Conservation (phyloP, 2,329 filamentous ascomycete species). For the Fusarium scirpi region DNA sequence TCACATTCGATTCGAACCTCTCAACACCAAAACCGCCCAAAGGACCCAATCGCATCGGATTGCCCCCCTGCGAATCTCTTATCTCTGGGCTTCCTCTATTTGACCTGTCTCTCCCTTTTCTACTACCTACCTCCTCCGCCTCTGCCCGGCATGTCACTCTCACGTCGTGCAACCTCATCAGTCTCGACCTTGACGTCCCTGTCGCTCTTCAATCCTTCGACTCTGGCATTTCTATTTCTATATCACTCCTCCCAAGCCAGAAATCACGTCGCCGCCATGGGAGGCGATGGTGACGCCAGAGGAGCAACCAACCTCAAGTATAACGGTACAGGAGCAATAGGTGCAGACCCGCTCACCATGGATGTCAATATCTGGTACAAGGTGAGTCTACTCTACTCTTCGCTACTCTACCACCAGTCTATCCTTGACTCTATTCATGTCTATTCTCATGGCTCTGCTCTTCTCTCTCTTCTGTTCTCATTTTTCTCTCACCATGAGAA, state of each 20-base stretch:
- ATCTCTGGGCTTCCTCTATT: conserved; percentile 20
- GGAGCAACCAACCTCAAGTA: conserved; percentile 62
- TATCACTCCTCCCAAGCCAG: conserved; percentile 36
- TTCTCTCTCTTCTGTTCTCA: conserved; percentile 2
- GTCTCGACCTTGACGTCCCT: conserved; percentile 9
- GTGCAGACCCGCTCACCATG: conserved; percentile 74
- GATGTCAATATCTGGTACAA: conserved; percentile 85
- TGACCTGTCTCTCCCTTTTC: conserved; percentile 9
- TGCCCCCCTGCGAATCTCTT: conserved; percentile 26
- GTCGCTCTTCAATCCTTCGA: conserved; percentile 6
- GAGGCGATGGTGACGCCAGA: conserved; percentile 58
- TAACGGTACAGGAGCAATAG: conserved; percentile 73
- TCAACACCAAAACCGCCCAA: conserved; percentile 13
- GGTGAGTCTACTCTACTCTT: conserved; percentile 57
- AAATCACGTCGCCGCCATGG: conserved; percentile 35
- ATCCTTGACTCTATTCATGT: background rate
- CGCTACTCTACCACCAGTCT: background rate
- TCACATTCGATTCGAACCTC: background rate
- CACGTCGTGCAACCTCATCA: conserved; percentile 9
- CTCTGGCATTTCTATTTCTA: conserved; percentile 31
- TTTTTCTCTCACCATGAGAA: background rate
- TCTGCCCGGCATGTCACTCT: conserved; percentile 21
- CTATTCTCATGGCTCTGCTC: background rate
- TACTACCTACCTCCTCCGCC: background rate
- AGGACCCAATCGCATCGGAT: conserved; percentile 3